These are phyloP conservation scores for Diplogelasinospora grovesii DNA, from an alignment of 495 filamentous ascomycete genomes.

Conservation along the genomic window DNA sequence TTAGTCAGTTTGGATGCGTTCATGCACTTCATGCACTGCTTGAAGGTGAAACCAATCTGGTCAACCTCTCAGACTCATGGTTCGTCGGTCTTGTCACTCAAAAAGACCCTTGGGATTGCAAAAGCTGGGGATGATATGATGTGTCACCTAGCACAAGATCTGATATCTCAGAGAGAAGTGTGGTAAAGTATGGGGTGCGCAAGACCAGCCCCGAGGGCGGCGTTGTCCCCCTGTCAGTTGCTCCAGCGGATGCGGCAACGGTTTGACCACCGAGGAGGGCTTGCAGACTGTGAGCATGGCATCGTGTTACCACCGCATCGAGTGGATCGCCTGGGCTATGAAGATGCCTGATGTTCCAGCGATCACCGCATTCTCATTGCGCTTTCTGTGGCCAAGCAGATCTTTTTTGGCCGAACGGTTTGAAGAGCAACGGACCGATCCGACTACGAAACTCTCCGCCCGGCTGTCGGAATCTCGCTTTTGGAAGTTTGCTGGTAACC, in stretches of 20 bases:
- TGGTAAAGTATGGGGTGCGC: constrained; percentile 24
- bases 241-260: constrained; percentile 12
- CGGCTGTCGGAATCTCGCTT: background rate
- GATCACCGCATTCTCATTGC: background rate
- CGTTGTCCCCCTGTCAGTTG: constrained; percentile 17
- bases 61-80: constrained; percentile 20
- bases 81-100: constrained; percentile 18
- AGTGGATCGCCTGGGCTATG: constrained; percentile 3
- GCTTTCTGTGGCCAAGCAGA: background rate
- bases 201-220: constrained; percentile 19
- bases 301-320: constrained; percentile 9
- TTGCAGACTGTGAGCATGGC: constrained; percentile 18
- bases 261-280: constrained; percentile 13
- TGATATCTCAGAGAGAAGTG: constrained; percentile 21
- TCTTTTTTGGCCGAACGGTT: constrained; percentile 1
- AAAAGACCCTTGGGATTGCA: constrained; percentile 14
- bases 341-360: background rate
- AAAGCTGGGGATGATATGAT: constrained; percentile 26
- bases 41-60: constrained; percentile 23
- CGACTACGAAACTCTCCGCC: constrained; percentile 7
- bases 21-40: constrained; percentile 16
- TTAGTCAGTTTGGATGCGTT: constrained; percentile 14
- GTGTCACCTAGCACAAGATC: constrained; percentile 37
- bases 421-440: constrained; percentile 20
- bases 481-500: background rate